Evolutionary conservation across 2,329 filamentous ascomycete genomes (phyloP), one percentile per base, ranked within the genome.

Genomic region (Diaporthe nobilis): DNA sequence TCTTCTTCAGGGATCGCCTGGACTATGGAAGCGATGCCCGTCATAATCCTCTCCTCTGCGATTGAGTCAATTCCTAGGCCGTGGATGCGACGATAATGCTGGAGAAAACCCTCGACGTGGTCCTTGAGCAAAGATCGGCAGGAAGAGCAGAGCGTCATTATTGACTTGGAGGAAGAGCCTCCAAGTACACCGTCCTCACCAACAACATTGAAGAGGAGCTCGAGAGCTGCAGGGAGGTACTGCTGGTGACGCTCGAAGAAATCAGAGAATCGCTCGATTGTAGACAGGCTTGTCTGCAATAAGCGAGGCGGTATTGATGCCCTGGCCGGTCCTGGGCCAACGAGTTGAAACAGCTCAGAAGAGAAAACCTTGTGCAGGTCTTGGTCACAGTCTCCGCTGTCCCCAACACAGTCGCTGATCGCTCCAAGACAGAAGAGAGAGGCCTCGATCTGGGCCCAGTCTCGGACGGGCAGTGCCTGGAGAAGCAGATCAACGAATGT

Each of bases 201-300:
- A 5, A 96, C 86, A 9, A 93, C 92, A 44, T 88, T 89, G 81
- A 97, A 96, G 0, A 97, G 88, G 60, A 96, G 91, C 67, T 93
- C 94, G 34, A 97, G 86, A 1, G 93, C 93, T 57, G 91, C 87
- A 0, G 94, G 92, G 1, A 97, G 87, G 77, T 91, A 90, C 44
- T 90, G 87, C 1, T 91, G 86, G 80, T 94, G 91, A 31, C 92
- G 89, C 79, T 94, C 90, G 82, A 97, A 96, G 83, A 94, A 97
- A 72, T 92, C 90, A 7, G 93, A 91, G 81, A 95, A 95, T 37
- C 91, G 89, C 78, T 94, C 93, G 55, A 96, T 91, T 55, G 94
- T 84, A 61, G 90, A 89, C 42, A 96, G 88, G 49, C 92, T 92
- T 0, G 93, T 93, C 79, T 94, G 91, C 68, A 91, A 89, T 25